phyloP scores from a whole-genome alignment of 768 basidiomycete species.

The Pleurotus giganteus region DNA sequence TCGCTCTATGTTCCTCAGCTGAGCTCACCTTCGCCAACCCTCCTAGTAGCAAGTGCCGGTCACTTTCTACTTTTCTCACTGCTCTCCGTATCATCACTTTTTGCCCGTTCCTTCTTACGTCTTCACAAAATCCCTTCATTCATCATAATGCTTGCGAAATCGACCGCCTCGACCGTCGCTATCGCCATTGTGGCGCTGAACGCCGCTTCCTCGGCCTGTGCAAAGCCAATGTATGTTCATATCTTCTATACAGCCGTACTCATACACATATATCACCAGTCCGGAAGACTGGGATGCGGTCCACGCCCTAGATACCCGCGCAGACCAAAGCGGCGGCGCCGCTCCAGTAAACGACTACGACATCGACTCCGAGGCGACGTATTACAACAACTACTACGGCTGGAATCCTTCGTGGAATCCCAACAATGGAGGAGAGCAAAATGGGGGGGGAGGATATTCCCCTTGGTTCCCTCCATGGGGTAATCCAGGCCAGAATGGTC shows the following conservation, averaged over 20 bases:
- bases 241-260: background rate
- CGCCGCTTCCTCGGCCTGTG: background rate
- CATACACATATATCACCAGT: background rate
- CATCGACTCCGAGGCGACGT: background rate
- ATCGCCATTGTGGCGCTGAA: background rate
- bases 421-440: background rate
- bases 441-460: background rate
- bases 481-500: background rate
- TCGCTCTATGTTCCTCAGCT: background rate
- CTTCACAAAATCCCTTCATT: background rate
- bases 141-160: background rate
- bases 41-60: background rate
- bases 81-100: background rate
- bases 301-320: background rate
- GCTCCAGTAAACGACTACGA: background rate
- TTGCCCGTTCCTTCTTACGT: background rate
- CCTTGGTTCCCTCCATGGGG: background rate
- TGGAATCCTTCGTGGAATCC: background rate
- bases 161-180: background rate
- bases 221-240: background rate
- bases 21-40: background rate
- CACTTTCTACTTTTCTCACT: background rate
- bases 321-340: background rate
- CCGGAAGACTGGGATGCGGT: background rate
- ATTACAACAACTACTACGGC: background rate